Evolutionary conservation across 495 filamentous ascomycete genomes (phyloP).

Genomic region (Neurospora africana): DNA sequence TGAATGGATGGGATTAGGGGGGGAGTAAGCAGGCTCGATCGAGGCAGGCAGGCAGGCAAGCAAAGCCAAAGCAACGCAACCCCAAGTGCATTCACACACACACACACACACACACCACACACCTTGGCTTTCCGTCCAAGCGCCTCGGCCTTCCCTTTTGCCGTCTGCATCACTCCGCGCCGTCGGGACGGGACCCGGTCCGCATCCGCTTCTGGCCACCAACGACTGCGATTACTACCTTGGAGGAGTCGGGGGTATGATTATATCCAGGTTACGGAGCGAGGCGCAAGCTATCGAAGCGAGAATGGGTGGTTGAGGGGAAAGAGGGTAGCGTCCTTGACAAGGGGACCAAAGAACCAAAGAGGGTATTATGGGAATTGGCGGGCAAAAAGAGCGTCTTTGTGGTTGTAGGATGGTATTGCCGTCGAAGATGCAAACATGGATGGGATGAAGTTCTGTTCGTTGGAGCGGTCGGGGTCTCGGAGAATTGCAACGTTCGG

Average conservation of each 20-base stretch:
- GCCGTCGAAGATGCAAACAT: background rate
- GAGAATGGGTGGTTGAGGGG: background rate
- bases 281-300: background rate
- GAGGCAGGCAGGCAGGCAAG: background rate
- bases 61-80: conserved; percentile 2
- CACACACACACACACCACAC: conserved; percentile 13
- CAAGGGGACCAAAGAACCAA: background rate
- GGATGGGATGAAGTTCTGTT: background rate
- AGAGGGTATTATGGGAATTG: background rate
- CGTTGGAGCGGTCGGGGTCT: background rate
- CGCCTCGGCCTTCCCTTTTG: conserved; percentile 73
- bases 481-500: background rate
- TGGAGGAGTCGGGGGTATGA: background rate
- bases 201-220: conserved; percentile 13
- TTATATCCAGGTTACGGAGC: background rate
- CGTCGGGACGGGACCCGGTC: conserved; percentile 12
- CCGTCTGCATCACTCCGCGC: conserved; percentile 42
- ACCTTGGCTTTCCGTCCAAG: conserved; percentile 94
- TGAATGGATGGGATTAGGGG: background rate
- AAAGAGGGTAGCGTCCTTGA: background rate
- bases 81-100: background rate
- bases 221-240: background rate
- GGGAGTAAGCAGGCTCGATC: background rate
- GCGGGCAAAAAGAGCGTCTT: background rate
- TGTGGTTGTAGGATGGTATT: background rate